Evolutionary conservation across 805 yeast genomes (phyloP).

Genomic region (Hermanozyma aechmeae): DNA sequence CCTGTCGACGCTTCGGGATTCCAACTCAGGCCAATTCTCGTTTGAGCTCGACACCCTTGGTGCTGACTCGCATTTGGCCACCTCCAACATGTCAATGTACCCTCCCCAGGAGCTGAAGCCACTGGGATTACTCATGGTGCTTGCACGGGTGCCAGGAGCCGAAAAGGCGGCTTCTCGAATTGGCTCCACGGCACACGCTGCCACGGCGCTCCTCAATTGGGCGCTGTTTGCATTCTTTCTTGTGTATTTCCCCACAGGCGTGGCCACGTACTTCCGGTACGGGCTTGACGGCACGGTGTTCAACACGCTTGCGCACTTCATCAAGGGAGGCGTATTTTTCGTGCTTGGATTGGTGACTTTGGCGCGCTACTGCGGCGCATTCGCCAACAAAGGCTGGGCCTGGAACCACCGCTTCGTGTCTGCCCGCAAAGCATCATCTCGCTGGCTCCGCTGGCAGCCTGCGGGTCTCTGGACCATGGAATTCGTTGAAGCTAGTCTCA

Average conservation of each 20-base stretch:
- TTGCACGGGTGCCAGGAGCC: no score
- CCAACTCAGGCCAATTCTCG: slow-evolving; percentile 8
- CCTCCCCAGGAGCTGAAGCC: no score
- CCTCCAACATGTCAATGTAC: slow-evolving; percentile 13
- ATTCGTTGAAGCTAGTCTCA: slow-evolving; percentile 67
- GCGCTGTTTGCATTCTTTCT: slow-evolving; percentile 55
- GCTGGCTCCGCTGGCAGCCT: slow-evolving; percentile 32
- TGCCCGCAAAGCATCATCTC: slow-evolving; percentile 16
- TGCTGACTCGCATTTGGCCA: slow-evolving; percentile 14
- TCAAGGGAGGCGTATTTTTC: slow-evolving; percentile 89
- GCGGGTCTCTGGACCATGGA: slow-evolving; percentile 66
- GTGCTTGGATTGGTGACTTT: slow-evolving; percentile 69
- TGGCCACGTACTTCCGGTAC: slow-evolving; percentile 59
- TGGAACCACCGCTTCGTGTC: slow-evolving; percentile 53
- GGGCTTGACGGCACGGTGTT: slow-evolving; percentile 65
- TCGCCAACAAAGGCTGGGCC: slow-evolving; percentile 71
- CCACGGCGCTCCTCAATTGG: slow-evolving; percentile 43
- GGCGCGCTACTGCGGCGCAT: slow-evolving; percentile 82
- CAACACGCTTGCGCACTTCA: slow-evolving; percentile 87
- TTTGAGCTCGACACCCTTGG: slow-evolving; percentile 14
- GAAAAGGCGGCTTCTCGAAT: no score
- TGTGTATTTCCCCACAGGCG: slow-evolving; percentile 47
- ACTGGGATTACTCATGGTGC: no score
- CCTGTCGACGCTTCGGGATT: slow-evolving; percentile 7
- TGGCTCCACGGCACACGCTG: no score